Conservation (phyloP, 2,329 filamentous ascomycete species). For the Phialemoniopsis sp. region DNA sequence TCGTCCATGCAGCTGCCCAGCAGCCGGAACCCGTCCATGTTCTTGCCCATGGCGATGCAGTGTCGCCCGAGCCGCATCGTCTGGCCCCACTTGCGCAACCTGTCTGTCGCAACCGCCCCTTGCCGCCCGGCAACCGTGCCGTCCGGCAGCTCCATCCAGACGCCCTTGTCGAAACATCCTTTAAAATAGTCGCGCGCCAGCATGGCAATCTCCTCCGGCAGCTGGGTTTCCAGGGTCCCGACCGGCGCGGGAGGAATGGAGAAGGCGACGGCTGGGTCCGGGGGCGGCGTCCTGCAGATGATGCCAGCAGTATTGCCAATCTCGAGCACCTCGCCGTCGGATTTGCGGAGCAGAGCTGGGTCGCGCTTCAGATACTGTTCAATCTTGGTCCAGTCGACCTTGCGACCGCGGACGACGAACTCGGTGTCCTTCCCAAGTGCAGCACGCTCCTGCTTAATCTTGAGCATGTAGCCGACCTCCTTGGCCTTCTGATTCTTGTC, state of each 20-base stretch:
- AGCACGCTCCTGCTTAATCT: conserved; percentile 16
- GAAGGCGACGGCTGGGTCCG: conserved; percentile 3
- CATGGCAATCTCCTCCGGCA: conserved; percentile 13
- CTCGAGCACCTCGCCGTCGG: conserved; percentile 9
- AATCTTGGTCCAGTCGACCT: conserved; percentile 19
- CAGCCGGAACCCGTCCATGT: conserved; percentile 11
- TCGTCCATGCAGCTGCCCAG: conserved; percentile 15
- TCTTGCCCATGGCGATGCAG: conserved; percentile 9
- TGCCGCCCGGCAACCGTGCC: conserved; percentile 4
- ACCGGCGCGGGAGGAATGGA: conserved; percentile 6
- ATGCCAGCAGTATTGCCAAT: conserved; percentile 11
- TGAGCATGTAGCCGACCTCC: conserved; percentile 19
- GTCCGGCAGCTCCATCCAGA: conserved; percentile 10
- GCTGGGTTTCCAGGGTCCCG: conserved; percentile 5
- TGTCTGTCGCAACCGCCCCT: conserved; percentile 1
- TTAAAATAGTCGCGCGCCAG: conserved; percentile 15
- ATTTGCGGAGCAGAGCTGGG: conserved; percentile 4
- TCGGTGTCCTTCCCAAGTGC: conserved; percentile 15
- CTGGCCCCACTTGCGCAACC: conserved; percentile 14
- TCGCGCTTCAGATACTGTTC: conserved; percentile 21
- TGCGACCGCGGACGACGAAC: conserved; percentile 17
- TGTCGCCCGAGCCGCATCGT: conserved; percentile 11
- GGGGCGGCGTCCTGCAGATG: conserved; percentile 15
- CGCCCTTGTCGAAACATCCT: conserved; percentile 12
- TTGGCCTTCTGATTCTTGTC: conserved; percentile 23